Conservation (phyloP, 2,329 filamentous ascomycete species). For the Parascedosporium putredinis region DNA sequence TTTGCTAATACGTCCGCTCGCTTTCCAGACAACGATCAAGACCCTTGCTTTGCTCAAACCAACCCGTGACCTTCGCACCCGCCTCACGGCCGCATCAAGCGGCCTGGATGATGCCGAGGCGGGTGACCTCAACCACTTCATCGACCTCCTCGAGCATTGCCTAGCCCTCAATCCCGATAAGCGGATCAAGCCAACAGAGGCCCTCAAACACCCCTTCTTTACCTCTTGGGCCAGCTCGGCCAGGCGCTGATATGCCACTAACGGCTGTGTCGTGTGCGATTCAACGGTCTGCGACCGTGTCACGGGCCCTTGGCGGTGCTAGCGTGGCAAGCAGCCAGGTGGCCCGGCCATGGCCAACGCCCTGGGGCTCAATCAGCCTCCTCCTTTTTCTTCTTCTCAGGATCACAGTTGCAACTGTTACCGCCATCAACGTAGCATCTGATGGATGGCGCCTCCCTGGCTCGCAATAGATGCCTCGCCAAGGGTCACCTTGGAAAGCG, state of each 20-base stretch:
- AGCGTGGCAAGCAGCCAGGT: too few relatives aligned
- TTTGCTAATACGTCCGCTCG: not conserved
- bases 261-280: too few relatives aligned
- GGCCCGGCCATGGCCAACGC: too few relatives aligned
- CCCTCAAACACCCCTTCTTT: constrained; percentile 84
- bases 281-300: too few relatives aligned
- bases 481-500: too few relatives aligned
- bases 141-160: constrained; percentile 81
- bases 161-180: constrained; percentile 86
- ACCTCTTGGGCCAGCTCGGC: constrained; percentile 26
- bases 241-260: constrained; percentile 18
- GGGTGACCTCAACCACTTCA: constrained; percentile 71
- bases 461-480: too few relatives aligned
- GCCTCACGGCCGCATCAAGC: constrained; percentile 63
- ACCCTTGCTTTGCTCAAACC: constrained; percentile 63
- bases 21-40: constrained; percentile 51
- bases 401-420: too few relatives aligned
- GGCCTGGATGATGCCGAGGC: constrained; percentile 64
- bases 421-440: too few relatives aligned
- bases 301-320: too few relatives aligned
- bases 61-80: constrained; percentile 69
- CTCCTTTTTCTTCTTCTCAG: too few relatives aligned
- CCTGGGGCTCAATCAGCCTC: too few relatives aligned
- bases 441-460: too few relatives aligned
- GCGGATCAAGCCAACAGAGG: constrained; percentile 76